Percentiles rank a stretch among this genome's conserved stretches.
phyloP scores from a whole-genome alignment of 202 grass and related monocot species.

The Carex arenaria region DNA sequence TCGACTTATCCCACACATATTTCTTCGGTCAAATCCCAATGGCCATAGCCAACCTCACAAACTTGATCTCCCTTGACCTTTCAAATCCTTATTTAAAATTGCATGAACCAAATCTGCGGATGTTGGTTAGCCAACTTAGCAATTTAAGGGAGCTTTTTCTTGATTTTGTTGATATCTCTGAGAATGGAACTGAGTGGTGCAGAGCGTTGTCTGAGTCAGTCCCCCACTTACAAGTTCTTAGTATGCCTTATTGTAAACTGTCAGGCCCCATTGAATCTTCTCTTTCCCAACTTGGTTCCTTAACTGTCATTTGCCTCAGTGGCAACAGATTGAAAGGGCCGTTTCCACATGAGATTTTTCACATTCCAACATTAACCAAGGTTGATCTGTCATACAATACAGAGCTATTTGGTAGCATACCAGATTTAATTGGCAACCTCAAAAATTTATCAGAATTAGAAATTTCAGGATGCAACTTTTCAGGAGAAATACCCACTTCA shows the following conservation, averaged over 20 bases:
- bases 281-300: neutral
- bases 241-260: conserved; percentile 25
- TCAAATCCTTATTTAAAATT: no score
- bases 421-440: conserved; percentile 31
- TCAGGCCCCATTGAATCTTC: neutral
- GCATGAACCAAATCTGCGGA: neutral
- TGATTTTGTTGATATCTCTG: conserved; percentile 25
- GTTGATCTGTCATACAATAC: no score
- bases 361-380: neutral
- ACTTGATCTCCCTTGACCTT: no score
- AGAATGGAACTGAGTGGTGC: conserved; percentile 27
- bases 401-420: no score
- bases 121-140: conserved; percentile 26
- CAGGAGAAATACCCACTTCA: conserved; percentile 22
- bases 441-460: conserved; percentile 21
- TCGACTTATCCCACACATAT: no score
- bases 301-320: neutral
- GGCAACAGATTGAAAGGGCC: neutral
- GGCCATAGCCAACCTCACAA: no score
- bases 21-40: no score
- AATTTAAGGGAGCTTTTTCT: conserved; percentile 30
- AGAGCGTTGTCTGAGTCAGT: conserved; percentile 7
- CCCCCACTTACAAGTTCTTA: conserved; percentile 27
- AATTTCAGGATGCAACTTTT: conserved; percentile 8
- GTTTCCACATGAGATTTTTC: neutral